Evolutionary conservation across 768 basidiomycete species (phyloP).

Genomic region (Russula dissimulans): DNA sequence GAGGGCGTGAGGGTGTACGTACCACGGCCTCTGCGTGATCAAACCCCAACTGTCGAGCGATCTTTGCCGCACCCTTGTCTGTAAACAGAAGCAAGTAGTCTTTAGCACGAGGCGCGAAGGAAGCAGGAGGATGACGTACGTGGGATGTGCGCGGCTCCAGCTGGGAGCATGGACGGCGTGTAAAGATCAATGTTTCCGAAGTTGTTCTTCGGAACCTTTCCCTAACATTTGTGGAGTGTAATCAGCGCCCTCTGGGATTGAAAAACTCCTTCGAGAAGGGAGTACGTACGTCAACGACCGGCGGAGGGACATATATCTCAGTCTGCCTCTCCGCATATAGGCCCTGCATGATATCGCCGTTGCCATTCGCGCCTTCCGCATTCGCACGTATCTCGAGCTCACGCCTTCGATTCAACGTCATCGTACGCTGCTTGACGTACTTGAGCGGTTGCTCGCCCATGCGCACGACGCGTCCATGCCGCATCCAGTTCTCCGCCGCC

Average conservation of each 20-base stretch:
- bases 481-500: conserved; percentile 92
- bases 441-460: conserved; percentile 81
- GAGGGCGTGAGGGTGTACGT: conserved; percentile 25
- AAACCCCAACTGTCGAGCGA: conserved; percentile 78
- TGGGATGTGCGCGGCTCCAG: conserved; percentile 81
- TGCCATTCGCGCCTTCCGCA: conserved; percentile 30
- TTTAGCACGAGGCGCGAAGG: not conserved
- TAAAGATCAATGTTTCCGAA: conserved; percentile 98
- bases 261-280: not conserved
- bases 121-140: conserved; percentile 42
- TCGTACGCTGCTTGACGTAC: conserved; percentile 75
- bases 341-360: conserved; percentile 54
- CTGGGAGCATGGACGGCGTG: conserved; percentile 88
- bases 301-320: conserved; percentile 65
- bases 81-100: not conserved
- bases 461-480: conserved; percentile 66
- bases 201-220: conserved; percentile 86
- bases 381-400: conserved; percentile 51
- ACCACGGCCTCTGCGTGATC: conserved; percentile 96
- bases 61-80: conserved; percentile 74
- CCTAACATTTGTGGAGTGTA: conserved; percentile 37
- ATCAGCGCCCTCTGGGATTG: not conserved
- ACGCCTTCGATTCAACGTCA: conserved; percentile 68
- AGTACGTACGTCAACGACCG: conserved; percentile 55
- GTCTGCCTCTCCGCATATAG: conserved; percentile 83